These are phyloP conservation scores for Phanerochaete carnosa DNA, from an alignment of 768 basidiomycete genomes.

Conservation along the genomic window DNA sequence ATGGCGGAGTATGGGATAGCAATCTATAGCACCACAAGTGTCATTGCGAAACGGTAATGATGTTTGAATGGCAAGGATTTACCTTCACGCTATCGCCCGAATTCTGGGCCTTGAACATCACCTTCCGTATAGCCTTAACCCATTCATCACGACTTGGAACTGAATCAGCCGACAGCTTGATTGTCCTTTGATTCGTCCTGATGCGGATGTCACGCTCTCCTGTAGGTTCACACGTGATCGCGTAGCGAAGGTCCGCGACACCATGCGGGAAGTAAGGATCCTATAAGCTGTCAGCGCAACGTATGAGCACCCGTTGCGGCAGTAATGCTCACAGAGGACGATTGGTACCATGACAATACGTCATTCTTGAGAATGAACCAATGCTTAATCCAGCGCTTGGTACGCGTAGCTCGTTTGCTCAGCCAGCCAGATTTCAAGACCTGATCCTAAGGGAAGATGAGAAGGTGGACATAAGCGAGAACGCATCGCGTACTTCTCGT, in stretches of 20 bases:
- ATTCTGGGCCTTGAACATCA: constrained; percentile 95
- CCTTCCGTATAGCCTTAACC: constrained; percentile 92
- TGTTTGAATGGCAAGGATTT: constrained; percentile 2
- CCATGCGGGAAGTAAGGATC: constrained; percentile 98
- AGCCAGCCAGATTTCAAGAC: constrained; percentile 89
- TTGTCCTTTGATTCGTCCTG: constrained; percentile 75
- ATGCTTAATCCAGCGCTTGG: constrained; percentile 90
- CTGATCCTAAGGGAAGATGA: constrained; percentile 61
- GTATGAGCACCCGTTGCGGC: neutral
- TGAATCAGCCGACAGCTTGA: constrained; percentile 74
- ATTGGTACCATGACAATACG: constrained; percentile 94
- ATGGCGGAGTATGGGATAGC: constrained; percentile 92
- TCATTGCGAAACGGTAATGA: neutral
- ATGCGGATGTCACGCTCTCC: constrained; percentile 80
- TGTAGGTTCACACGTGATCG: constrained; percentile 79
- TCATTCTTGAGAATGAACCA: constrained; percentile 98
- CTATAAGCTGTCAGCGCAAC: constrained; percentile 35
- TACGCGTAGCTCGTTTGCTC: constrained; percentile 82
- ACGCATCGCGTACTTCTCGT: constrained; percentile 59
- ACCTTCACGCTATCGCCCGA: constrained; percentile 96
- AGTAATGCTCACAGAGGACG: constrained; percentile 65
- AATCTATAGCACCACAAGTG: constrained; percentile 45
- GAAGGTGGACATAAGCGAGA: neutral
- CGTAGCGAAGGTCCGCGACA: constrained; percentile 92
- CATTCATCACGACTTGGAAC: constrained; percentile 87